Base-by-base conservation (phyloP, 2,329 filamentous ascomycete genomes). In the Conoideocrella luteorostrata region DNA sequence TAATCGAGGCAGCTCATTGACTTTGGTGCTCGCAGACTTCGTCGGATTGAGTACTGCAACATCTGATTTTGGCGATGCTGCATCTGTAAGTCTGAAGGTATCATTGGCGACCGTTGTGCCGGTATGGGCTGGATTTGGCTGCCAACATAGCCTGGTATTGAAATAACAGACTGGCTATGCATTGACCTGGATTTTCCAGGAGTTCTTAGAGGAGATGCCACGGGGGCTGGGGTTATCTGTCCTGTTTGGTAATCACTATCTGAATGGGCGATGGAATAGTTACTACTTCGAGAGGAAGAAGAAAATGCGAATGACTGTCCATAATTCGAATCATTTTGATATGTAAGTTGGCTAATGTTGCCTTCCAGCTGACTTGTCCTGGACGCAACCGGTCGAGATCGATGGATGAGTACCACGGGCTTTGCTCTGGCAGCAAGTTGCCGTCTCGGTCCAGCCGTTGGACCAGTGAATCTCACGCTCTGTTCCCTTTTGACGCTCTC, bases 171-270 rank as follows among this genome's bases (percentile, higher is more conserved):
- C 3, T 62, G 57, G 10, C 63, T 60, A 47, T 75, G 68, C 72
- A 79, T 73, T 0, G 78, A 81, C 46, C 65, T 72, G 1, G 77
- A 77, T 52, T 72, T 77, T 34, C 74, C 73, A 33, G 80, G 57
- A 22, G 64, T 69, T 37, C 69, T 66, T 50, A 69, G 74, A 1
- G 73, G 73, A 2, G 68, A 70, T 12, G 70, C 67, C 23, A 64
- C 63, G 3, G 74, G 17, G 7, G 7, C 18, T 2, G 23, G 10
- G 13, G 29, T 40, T 15, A 17, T 22, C 9, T 30, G 20, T 12
- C 29, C 36, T 3, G 15, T 23, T 7, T 15, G 21, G 17, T 24
- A 21, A 37, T 44, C 23, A 5, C 13, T 22, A 15, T 29, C 23
- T 33, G 28, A 7, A 10, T n/a, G 13, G 18, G 21, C 15, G 1